A percentile compares a stretch with the other conserved stretches of the same genome.
phyloP scores from a whole-genome alignment of 768 basidiomycete genomes.

The Chalciporus pseudorubinellus region DNA sequence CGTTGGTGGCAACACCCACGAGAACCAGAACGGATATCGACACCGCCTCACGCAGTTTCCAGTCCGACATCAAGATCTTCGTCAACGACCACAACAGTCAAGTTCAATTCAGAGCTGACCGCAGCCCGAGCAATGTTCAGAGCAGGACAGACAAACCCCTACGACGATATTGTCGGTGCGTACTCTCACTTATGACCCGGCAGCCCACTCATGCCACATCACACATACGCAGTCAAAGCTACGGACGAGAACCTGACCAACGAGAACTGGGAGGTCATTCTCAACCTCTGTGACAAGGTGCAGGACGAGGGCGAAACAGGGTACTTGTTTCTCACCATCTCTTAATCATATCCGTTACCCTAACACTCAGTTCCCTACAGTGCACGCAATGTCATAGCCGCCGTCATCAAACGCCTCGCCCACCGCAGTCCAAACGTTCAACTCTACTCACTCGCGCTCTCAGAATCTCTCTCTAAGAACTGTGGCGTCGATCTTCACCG shows the following conservation, averaged over 20 bases:
- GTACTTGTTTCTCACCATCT: slow-evolving; percentile 40
- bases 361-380: slow-evolving; percentile 43
- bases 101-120: slow-evolving; percentile 4
- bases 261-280: slow-evolving; percentile 94
- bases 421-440: slow-evolving; percentile 98
- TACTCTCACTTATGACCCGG: slow-evolving; percentile 19
- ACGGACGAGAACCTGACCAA: slow-evolving; percentile 96
- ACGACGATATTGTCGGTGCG: slow-evolving; percentile 91
- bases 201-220: slow-evolving; percentile 3
- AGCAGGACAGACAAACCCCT: slow-evolving; percentile 65
- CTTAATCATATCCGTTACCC: slow-evolving; percentile 6
- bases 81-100: slow-evolving; percentile 17
- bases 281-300: slow-evolving; percentile 97
- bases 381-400: slow-evolving; percentile 79
- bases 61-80: slow-evolving; percentile 3
- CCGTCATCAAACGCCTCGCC: slow-evolving; percentile 84
- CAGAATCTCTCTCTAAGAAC: slow-evolving; percentile 91
- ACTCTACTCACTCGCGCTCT: slow-evolving; percentile 84
- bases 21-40: slow-evolving; percentile 11
- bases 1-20: background rate
- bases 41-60: slow-evolving; percentile 34
- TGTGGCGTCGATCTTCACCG: slow-evolving; percentile 76
- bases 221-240: slow-evolving; percentile 67
- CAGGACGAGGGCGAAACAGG: slow-evolving; percentile 83
- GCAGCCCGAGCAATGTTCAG: slow-evolving; percentile 56